phyloP scores from a whole-genome alignment of 2,329 filamentous ascomycete species.

The Epichloe gansuensis region DNA sequence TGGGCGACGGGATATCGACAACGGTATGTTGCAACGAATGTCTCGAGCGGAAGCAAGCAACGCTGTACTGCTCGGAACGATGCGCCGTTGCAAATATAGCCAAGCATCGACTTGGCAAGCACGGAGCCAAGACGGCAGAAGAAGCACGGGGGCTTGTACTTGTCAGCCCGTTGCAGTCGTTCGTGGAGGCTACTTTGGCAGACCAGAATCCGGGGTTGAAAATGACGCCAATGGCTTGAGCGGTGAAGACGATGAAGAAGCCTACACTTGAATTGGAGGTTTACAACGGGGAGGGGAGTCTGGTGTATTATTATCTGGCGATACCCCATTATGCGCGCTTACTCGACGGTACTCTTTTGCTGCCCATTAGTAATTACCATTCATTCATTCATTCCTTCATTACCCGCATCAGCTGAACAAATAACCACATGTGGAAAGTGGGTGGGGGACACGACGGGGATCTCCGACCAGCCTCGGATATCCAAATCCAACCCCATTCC shows the following conservation, averaged over 20 bases:
- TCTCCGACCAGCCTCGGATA: slow-evolving; percentile 1
- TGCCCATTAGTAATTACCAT: too few species aligned
- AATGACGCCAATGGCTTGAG: slow-evolving; percentile 11
- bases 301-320: neutral
- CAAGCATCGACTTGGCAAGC: slow-evolving; percentile 22
- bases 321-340: neutral
- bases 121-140: slow-evolving; percentile 16
- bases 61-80: slow-evolving; percentile 28
- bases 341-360: neutral
- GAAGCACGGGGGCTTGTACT: slow-evolving; percentile 13
- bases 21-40: slow-evolving; percentile 31
- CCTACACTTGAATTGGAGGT: neutral
- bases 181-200: slow-evolving; percentile 17
- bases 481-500: neutral
- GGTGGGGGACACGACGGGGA: neutral
- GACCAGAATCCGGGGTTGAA: slow-evolving; percentile 21
- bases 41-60: slow-evolving; percentile 22
- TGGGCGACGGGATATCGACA: slow-evolving; percentile 19
- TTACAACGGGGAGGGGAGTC: neutral
- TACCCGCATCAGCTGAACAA: neutral
- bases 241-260: neutral
- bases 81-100: slow-evolving; percentile 31
- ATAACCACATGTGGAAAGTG: neutral
- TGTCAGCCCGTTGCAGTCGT: slow-evolving; percentile 12
- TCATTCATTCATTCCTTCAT: neutral